Base-by-base conservation (phyloP, 108 stramenopile genomes). In the Parietichytrium sp. region DNA sequence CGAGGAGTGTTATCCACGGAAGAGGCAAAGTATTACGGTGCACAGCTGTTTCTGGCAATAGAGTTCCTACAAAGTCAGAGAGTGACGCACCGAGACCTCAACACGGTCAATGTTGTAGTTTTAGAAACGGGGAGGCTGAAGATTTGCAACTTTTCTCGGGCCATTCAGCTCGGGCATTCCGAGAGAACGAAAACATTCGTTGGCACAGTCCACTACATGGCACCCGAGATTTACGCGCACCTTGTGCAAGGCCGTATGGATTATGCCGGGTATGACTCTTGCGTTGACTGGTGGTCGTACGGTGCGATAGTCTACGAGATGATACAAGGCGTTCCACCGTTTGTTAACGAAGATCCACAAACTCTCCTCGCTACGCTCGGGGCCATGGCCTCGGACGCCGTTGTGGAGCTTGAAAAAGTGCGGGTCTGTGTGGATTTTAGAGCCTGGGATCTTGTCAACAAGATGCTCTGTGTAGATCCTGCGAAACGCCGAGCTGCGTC, bases 121-220 rank as follows among this genome's bases (percentile, higher is more conserved):
- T 45, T 42, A 6, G 61, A 16, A 33, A 33, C 38, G 10, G 61
- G 61, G n/a, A 33, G 45, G 23, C 29, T 72, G 2, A 72, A 72
- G 33, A 33, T 72, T n/a, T 72, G 38, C 33, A 42, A 42, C 16
- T 72, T 72, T 2, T 45, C 61, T 15, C 45, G 45, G 15, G 61
- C 61, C 42, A 72, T 45, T 33, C 18, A 6, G 10, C 33, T 72
- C 0, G 38, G 61, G 38, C 33, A n/a, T 12, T 33, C 38, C 6
- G 61, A 72, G 42, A 33, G 61, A 47, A 45, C 61, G 10, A 45
- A 25, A 23, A 72, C 61, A 25, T 42, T 72, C 6, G 45, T 72
- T 15, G 61, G 61, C 8, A 72, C 61, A 38, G 61, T 72, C 42
- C 36, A 72, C 33, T 72, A 72, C 20, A 72, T 72, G 61, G 61